phyloP scores from a whole-genome alignment of 805 yeast species.

The Blastobotrys parvus region DNA sequence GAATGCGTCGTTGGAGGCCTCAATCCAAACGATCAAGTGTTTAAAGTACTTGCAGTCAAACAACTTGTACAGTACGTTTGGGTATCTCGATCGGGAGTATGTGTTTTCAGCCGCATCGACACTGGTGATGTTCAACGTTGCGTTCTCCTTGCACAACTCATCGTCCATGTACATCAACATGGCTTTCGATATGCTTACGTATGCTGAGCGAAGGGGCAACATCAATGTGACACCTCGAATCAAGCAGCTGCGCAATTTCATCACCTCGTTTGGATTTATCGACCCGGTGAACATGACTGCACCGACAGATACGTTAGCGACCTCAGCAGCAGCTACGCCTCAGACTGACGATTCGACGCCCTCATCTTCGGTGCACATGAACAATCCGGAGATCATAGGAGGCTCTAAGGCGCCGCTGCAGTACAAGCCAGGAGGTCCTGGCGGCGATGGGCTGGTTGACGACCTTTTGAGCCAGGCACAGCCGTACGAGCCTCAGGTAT shows the following conservation, averaged over 20 bases:
- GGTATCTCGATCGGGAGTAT: conserved; percentile 21
- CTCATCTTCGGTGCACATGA: background rate
- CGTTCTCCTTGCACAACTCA: conserved; percentile 13
- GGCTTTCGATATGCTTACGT: conserved; percentile 13
- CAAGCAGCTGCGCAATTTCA: conserved; percentile 12
- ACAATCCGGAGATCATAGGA: background rate
- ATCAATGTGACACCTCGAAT: conserved; percentile 10
- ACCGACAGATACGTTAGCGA: too few relatives aligned
- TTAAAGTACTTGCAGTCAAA: conserved; percentile 6
- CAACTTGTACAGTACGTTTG: conserved; percentile 12
- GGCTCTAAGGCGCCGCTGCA: background rate
- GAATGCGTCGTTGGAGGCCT: conserved; percentile 20
- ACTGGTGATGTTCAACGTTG: conserved; percentile 16
- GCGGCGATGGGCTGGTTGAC: too few relatives aligned
- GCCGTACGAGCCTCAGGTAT: background rate
- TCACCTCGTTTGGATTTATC: conserved; percentile 12
- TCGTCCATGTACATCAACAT: conserved; percentile 13
- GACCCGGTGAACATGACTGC: conserved; percentile 4
- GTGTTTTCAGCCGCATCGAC: conserved; percentile 19
- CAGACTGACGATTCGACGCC: background rate
- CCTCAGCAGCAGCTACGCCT: too few relatives aligned
- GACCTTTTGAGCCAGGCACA: conserved; percentile 2
- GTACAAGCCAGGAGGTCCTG: background rate
- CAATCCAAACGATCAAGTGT: conserved; percentile 17
- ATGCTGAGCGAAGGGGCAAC: conserved; percentile 12